Evolutionary conservation across 1,284 basidiomycete species (phyloP).

Genomic region (Coniophora puteana): DNA sequence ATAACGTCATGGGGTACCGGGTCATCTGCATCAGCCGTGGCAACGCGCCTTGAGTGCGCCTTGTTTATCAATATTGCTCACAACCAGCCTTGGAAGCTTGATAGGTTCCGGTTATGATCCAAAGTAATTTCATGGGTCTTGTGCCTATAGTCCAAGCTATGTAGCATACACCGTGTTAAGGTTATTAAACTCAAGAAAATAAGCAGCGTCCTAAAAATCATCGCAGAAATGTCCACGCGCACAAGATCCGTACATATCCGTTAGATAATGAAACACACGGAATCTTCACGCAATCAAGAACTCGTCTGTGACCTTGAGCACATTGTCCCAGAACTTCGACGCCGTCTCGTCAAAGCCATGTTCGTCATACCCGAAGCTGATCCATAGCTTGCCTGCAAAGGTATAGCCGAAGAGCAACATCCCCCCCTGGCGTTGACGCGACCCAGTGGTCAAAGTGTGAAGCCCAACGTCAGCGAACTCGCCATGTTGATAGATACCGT

Average conservation of each 20-base stretch:
- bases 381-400: constrained; percentile 67
- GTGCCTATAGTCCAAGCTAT: too few relatives aligned
- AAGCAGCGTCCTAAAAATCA: too few relatives aligned
- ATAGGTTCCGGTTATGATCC: too few relatives aligned
- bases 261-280: background rate
- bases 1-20: too few relatives aligned
- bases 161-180: too few relatives aligned
- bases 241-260: background rate
- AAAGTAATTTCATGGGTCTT: too few relatives aligned
- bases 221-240: too few relatives aligned
- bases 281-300: constrained; percentile 26
- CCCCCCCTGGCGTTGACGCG: constrained; percentile 66
- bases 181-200: too few relatives aligned
- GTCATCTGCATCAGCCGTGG: too few relatives aligned
- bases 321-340: constrained; percentile 53
- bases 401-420: constrained; percentile 77
- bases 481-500: constrained; percentile 70
- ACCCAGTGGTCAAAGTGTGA: constrained; percentile 72
- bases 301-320: constrained; percentile 49
- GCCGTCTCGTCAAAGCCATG: constrained; percentile 65
- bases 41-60: too few relatives aligned
- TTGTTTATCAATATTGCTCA: too few relatives aligned
- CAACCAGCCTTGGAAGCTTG: too few relatives aligned
- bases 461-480: constrained; percentile 52
- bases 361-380: constrained; percentile 73